Percentiles rank a stretch among this genome's conserved stretches.
These are phyloP conservation scores for Myochromella boudieri DNA, from an alignment of 768 basidiomycete genomes.

Conservation along the genomic window DNA sequence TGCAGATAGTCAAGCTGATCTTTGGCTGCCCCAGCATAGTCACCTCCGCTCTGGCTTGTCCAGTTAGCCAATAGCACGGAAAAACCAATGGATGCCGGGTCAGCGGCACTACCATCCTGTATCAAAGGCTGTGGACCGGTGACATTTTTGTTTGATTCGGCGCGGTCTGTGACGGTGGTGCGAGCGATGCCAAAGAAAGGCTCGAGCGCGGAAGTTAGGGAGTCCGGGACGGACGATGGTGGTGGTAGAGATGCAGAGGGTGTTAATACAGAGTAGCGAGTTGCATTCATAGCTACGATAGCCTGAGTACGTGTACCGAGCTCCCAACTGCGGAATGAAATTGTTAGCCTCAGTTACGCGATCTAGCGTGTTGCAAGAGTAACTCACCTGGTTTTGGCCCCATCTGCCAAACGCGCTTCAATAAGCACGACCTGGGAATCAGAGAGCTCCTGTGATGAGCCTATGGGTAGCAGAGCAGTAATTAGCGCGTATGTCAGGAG, in stretches of 20 bases:
- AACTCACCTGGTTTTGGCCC: slow-evolving; percentile 36
- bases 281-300: slow-evolving; percentile 45
- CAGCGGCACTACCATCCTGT: slow-evolving; percentile 60
- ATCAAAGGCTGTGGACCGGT: slow-evolving; percentile 60
- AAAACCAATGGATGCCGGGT: slow-evolving; percentile 79
- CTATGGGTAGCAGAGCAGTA: slow-evolving; percentile 4
- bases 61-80: slow-evolving; percentile 60
- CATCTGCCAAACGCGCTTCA: slow-evolving; percentile 34
- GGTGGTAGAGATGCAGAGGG: slow-evolving; percentile 31
- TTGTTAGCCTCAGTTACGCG: background rate
- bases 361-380: background rate
- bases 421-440: slow-evolving; percentile 32
- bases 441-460: slow-evolving; percentile 29
- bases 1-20: slow-evolving; percentile 68
- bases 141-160: slow-evolving; percentile 38
- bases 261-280: slow-evolving; percentile 45
- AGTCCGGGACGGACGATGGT: slow-evolving; percentile 29
- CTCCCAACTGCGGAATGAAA: slow-evolving; percentile 43
- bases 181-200: slow-evolving; percentile 60
- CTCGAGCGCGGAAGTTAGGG: slow-evolving; percentile 35
- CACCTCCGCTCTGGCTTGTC: slow-evolving; percentile 42
- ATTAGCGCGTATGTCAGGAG: slow-evolving; percentile 1
- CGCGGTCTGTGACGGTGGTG: slow-evolving; percentile 47
- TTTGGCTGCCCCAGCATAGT: slow-evolving; percentile 63
- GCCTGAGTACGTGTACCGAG: slow-evolving; percentile 55